Evolutionary conservation across 2,329 filamentous ascomycete species (phyloP), one percentile per base, ranked within the genome.

Genomic region (Ophiostoma fasciatum): DNA sequence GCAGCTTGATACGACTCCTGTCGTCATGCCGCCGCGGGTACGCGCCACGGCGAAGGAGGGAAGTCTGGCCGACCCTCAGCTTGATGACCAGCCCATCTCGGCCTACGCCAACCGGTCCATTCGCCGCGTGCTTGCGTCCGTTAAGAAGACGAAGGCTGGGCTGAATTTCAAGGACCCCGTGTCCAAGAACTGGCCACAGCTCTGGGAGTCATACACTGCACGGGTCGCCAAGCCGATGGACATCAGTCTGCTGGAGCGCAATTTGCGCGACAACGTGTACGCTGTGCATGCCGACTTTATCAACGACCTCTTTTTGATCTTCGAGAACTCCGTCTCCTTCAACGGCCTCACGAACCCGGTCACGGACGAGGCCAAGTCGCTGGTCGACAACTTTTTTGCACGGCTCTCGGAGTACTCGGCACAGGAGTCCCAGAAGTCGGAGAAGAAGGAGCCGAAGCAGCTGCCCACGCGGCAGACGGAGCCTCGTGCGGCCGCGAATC

Each of bases 131-230:
- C 60, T 88, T 35, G 78, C 74, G 22, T 76, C 78, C 35, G 66
- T 88, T 38, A 93, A 92, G 61, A 90, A 93, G 58, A 87, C 83
- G 31, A 84, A 88, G 53, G 74, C 78, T 41, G 82, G 88, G 2
- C 59, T 61, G 7, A 71, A 78, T 37, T 96, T 94, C 61, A 68
- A 74, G 44, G 68, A 76, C 28, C 78, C 90, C 0, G 90, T 96
- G 7, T 70, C 82, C 52, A 71, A 68, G 27, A 61, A 88, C 18
- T 82, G 80, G 56, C 69, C 94, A 28, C 65, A 62, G 20, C 74
- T 96, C 28, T 84, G 82, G 37, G 75, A 74, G 2, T 81, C 84
- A 43, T 82, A 80, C 44, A 62, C 71, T 2, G 64, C 78, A 25
- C 75, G 62, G 42, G 60, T 96, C 46, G 71, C 75, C 26, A 68